Evolutionary conservation across 352 stramenopile species (phyloP).

Genomic region (Phytopythium delawarense): DNA sequence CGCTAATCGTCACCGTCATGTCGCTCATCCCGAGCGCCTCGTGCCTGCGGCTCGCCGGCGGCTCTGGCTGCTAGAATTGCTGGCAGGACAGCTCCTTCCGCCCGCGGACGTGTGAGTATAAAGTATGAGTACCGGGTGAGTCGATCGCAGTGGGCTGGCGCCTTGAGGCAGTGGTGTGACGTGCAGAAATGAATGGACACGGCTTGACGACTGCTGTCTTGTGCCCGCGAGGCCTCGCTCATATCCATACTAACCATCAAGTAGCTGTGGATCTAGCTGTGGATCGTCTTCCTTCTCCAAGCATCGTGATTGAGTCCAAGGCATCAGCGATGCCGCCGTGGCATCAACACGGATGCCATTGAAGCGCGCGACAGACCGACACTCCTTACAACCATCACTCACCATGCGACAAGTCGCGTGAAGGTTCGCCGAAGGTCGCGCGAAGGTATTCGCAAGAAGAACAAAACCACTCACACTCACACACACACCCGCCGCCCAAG

Average conservation of each 20-base stretch:
- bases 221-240: too few relatives aligned
- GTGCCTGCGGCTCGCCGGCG: slow-evolving; percentile 32
- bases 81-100: not conserved
- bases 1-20: slow-evolving; percentile 33
- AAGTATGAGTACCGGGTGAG: not conserved
- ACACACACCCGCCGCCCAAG: not conserved
- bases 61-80: slow-evolving; percentile 24
- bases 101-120: not conserved
- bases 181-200: too few relatives aligned
- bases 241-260: too few relatives aligned
- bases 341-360: not conserved
- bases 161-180: too few relatives aligned
- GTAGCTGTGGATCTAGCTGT: too few relatives aligned
- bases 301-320: too few relatives aligned
- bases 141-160: too few relatives aligned
- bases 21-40: slow-evolving; percentile 27
- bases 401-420: not conserved
- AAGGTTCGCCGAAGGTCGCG: not conserved
- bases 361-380: not conserved
- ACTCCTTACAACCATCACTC: not conserved
- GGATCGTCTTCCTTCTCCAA: too few relatives aligned
- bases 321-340: too few relatives aligned
- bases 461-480: slow-evolving; percentile 2
- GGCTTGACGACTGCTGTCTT: too few relatives aligned
- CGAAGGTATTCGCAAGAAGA: slow-evolving; percentile 4